Percentiles rank a stretch among this genome's conserved stretches.
Conservation (phyloP, 768 basidiomycete species). For the Crassisporium funariophilum region DNA sequence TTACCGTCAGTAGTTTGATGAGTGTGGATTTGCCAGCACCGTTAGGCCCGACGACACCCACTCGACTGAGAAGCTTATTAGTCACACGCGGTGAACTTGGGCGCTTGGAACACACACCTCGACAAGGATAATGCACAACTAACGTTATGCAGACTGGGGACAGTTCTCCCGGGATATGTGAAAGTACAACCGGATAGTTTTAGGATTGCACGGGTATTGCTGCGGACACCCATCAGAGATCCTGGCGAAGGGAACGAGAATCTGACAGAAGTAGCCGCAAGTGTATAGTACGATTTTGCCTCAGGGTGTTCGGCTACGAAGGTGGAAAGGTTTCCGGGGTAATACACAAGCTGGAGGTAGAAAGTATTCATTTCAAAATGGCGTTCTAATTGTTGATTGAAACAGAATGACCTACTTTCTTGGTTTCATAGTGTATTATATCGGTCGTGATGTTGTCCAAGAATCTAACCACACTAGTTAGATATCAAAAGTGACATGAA, state of each 20-base stretch:
- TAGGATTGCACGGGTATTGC: constrained; percentile 93
- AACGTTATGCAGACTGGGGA: constrained; percentile 83
- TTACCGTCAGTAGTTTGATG: constrained; percentile 88
- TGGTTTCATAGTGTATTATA: constrained; percentile 95
- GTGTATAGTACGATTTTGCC: constrained; percentile 95
- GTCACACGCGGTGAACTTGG: constrained; percentile 14
- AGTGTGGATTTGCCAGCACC: constrained; percentile 96
- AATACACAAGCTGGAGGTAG: constrained; percentile 83
- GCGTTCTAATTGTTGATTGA: constrained; percentile 13
- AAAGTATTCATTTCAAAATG: constrained; percentile 7
- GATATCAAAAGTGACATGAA: background rate
- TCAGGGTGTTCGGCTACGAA: constrained; percentile 92
- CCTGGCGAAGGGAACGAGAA: constrained; percentile 96
- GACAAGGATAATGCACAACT: constrained; percentile 94
- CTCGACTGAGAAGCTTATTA: constrained; percentile 58
- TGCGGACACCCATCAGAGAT: constrained; percentile 95
- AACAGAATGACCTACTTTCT: constrained; percentile 58
- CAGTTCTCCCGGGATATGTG: constrained; percentile 84
- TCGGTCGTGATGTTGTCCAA: constrained; percentile 95
- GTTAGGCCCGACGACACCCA: constrained; percentile 90
- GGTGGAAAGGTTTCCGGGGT: constrained; percentile 86
- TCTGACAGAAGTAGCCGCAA: constrained; percentile 90
- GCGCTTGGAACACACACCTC: constrained; percentile 50
- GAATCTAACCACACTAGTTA: constrained; percentile 53
- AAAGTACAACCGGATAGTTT: constrained; percentile 91